phyloP scores from a whole-genome alignment of 2,329 filamentous ascomycete species.

The Setomelanomma holmii region DNA sequence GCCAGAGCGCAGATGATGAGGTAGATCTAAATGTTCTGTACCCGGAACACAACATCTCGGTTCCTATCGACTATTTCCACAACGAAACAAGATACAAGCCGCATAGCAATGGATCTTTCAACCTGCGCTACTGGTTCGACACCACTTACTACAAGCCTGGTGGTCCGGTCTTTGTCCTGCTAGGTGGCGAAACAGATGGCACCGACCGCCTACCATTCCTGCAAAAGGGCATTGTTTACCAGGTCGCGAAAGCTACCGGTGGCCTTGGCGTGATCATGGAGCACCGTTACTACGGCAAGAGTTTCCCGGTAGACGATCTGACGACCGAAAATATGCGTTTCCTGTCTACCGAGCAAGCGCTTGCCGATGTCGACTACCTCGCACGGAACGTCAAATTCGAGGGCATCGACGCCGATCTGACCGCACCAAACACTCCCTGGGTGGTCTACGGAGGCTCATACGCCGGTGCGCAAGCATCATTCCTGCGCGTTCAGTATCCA shows the following conservation, averaged over 20 bases:
- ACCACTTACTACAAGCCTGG: slow-evolving; percentile 75
- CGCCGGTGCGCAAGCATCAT: slow-evolving; percentile 79
- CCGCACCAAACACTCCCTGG: slow-evolving; percentile 70
- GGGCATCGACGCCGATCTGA: slow-evolving; percentile 71
- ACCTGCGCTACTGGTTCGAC: slow-evolving; percentile 85
- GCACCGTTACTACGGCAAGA: slow-evolving; percentile 85
- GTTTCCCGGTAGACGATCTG: slow-evolving; percentile 72
- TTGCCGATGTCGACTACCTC: slow-evolving; percentile 85
- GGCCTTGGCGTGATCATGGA: slow-evolving; percentile 83
- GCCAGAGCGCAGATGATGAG: slow-evolving; percentile 25
- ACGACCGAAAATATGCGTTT: slow-evolving; percentile 77
- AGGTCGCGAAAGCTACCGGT: slow-evolving; percentile 69
- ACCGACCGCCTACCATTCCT: slow-evolving; percentile 71
- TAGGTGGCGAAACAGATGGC: slow-evolving; percentile 73
- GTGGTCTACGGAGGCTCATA: slow-evolving; percentile 87
- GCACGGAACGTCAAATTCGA: slow-evolving; percentile 74
- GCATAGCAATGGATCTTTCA: slow-evolving; percentile 72
- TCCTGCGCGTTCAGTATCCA: slow-evolving; percentile 78
- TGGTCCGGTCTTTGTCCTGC: slow-evolving; percentile 80
- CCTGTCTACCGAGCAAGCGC: slow-evolving; percentile 80
- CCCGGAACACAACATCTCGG: slow-evolving; percentile 60
- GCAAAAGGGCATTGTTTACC: slow-evolving; percentile 77
- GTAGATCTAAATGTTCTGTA: slow-evolving; percentile 51
- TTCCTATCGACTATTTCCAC: slow-evolving; percentile 81
- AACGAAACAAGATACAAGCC: slow-evolving; percentile 80